Base-by-base conservation (phyloP, 108 stramenopile genomes). In the Pseudonitzschia pungens region DNA sequence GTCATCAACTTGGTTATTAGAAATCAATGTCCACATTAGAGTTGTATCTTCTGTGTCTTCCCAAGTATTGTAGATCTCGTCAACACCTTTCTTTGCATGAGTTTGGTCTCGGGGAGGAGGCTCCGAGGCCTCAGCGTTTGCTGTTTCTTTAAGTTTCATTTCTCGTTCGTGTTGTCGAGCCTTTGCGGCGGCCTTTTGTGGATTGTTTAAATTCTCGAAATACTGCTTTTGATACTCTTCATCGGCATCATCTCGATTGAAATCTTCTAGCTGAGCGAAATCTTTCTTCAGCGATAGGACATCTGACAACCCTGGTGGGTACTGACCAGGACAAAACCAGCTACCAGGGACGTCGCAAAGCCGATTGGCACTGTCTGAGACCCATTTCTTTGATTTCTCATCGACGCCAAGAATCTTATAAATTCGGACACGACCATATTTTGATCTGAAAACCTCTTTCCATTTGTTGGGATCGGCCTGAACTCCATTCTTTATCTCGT, bases 401-500 rank as follows among this genome's bases (percentile, higher is more conserved):
- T 84, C 81, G 7, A 97, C 93, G 41, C 85, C 84, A 57, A 92
- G 54, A 58, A 98, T 92, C 86, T 95, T 96, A 80, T 72, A 99
- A 73, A 99, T 98, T 54, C 98, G 94, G n/a, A 98, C 98, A 68
- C 96, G 96, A 65, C 97, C 96, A 85, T 97, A 97, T 72, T 97
- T 97, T 70, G 89, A 95, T 58, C 92, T 83, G 88, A 86, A 98
- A 0, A 96, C 97, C 81, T 95, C 92, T 74, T 88, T 60, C 74
- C 97, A 93, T 63, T 82, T 84, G 18, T 77, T 72, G 20, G 82
- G 80, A 72, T 92, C 87, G 1, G 84, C 98, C 55, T 74, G 62
- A 26, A 96, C 94, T 27, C 87, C 94, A 12, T 87, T 87, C 72
- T 83, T 86, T 48, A 89, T 71, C 70, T 84, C 69, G 81, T 94